Base-by-base conservation (phyloP, 2,329 filamentous ascomycete species). In the Neophaeococcomyces aloes region DNA sequence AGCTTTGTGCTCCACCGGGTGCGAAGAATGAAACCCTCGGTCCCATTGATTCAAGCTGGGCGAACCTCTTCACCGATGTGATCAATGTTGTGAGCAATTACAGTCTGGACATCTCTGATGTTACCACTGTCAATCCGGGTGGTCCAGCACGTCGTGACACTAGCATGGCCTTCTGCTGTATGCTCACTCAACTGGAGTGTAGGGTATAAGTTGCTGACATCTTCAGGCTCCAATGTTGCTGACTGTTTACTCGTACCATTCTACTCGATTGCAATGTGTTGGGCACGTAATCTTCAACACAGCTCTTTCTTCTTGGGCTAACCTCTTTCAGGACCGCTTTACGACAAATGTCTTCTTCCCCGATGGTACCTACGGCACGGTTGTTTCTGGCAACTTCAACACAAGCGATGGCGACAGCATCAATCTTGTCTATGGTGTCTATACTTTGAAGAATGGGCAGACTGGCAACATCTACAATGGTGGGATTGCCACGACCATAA, bases 291-390 rank as follows among this genome's bases (percentile, higher is more conserved):
- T 13, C 7, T 14, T 10, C 8, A 23, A 10, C 7, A 7, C 34
- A 37, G 10, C 18, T 14, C 3, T 11, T 23, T 4, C 17, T 11
- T 5, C 21, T 23, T 4, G 7, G 11, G 23, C 29, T 30, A 4
- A 36, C 21, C 29, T 25, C 44, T 18, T 5, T 14, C 29, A 62
- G 60, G 70, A 73, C 55, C 65, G 64, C 43, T 73, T 69, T 57
- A 73, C 70, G 4, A 74, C 70, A 14, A 67, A 72, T 49, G 72
- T 59, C 52, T 63, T 63, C 42, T 65, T 73, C 38, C 56, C 65
- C 2, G 69, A 70, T 46, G 64, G 63, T 27, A 66, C 67, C 13
- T 68, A 61, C 40, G 70, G 70, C 10, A 68, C 64, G 2, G 56
- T 72, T n/a, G 61, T 59, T 1, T 60, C 59, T 0, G 70, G 68